phyloP scores from a whole-genome alignment of 208 protist genomes.

The Acanthamoeba sp. region DNA sequence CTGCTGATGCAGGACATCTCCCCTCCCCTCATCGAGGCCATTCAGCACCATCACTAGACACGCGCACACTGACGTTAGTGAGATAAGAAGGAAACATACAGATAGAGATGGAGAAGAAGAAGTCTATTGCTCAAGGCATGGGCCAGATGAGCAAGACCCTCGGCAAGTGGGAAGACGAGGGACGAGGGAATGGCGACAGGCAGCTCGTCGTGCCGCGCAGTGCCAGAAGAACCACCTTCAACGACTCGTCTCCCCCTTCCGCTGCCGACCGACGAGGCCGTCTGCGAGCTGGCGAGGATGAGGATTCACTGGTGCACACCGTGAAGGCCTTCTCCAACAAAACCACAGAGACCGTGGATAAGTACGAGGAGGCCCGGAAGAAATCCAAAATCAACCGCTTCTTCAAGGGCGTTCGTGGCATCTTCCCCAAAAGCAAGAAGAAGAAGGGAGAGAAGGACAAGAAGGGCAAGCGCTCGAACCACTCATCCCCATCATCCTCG shows the following conservation, averaged over 20 bases:
- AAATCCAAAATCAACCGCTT: slow-evolving; percentile 31
- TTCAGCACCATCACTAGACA: no score
- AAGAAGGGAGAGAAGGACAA: slow-evolving; percentile 29
- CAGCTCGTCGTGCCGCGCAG: neutral
- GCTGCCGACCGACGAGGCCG: neutral
- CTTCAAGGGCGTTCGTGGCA: slow-evolving; percentile 19
- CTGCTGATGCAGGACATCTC: neutral
- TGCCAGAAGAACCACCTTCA: neutral
- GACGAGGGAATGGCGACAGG: neutral
- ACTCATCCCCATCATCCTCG: neutral
- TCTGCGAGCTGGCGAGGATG: neutral
- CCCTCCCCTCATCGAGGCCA: no score
- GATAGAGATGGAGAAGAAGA: neutral
- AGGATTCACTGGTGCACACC: neutral
- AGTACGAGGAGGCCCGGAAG: slow-evolving; percentile 38
- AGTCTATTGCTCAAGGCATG: neutral
- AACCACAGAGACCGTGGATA: neutral
- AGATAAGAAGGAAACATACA: neutral
- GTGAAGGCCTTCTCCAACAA: neutral
- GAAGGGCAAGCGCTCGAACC: neutral
- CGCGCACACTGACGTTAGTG: neutral
- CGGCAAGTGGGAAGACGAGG: neutral
- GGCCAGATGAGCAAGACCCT: neutral
- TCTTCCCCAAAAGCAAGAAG: slow-evolving; percentile 63
- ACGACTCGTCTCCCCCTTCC: neutral